Evolutionary conservation across 306 rosid genomes (phyloP).

Genomic region (Astragalus glycyphyllos): DNA sequence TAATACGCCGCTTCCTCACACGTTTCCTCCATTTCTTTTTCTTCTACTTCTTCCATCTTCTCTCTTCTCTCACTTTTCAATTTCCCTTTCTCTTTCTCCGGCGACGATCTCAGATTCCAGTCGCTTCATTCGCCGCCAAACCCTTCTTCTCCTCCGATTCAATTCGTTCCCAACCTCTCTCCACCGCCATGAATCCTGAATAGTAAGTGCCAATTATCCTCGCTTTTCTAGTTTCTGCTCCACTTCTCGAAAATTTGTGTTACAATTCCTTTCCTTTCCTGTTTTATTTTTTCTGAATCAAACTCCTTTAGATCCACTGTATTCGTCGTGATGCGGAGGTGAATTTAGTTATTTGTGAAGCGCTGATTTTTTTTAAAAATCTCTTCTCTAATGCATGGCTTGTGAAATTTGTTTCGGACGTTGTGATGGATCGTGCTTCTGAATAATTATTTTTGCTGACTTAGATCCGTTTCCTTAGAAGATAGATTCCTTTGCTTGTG

Average conservation of each 20-base stretch:
- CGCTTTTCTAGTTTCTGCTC: neutral
- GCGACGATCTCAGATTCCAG: constrained; percentile 46
- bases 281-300: neutral
- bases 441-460: constrained; percentile 6
- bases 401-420: constrained; percentile 24
- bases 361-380: constrained; percentile 5
- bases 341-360: constrained; percentile 12
- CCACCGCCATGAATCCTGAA: constrained; percentile 88
- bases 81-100: constrained; percentile 46
- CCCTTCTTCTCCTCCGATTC: constrained; percentile 34
- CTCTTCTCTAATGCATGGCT: neutral
- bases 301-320: constrained; percentile 53
- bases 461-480: constrained; percentile 45
- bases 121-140: constrained; percentile 46
- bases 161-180: constrained; percentile 35
- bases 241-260: constrained; percentile 4
- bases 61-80: neutral
- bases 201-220: constrained; percentile 66
- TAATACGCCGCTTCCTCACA: constrained; percentile 47
- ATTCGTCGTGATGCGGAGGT: neutral
- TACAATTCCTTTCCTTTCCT: neutral
- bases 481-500: constrained; percentile 39
- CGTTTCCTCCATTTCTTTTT: constrained; percentile 49
- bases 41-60: neutral
- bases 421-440: constrained; percentile 34